These are phyloP conservation scores for Phytophthora palmivora DNA, from an alignment of 352 stramenopile genomes.

Conservation along the genomic window DNA sequence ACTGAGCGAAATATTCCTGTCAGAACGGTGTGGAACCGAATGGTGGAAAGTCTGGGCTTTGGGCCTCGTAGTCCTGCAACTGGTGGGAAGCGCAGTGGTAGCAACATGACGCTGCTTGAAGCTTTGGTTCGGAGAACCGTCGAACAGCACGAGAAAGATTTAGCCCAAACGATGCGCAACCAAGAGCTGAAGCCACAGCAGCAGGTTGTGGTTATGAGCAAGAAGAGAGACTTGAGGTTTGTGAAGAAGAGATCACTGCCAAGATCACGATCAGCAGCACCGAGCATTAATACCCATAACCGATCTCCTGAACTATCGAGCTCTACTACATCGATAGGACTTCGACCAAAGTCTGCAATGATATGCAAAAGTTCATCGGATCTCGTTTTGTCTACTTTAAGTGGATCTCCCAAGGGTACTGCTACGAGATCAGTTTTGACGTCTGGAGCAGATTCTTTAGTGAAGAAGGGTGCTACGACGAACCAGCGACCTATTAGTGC, in stretches of 20 bases:
- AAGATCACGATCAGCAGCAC: conserved; percentile 15
- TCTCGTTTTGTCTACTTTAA: conserved; percentile 27
- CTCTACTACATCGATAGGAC: not conserved
- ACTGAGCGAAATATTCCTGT: conserved; percentile 24
- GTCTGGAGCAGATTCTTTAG: not conserved
- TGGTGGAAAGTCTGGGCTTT: conserved; percentile 29
- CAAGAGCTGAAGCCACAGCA: conserved; percentile 36
- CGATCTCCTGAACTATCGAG: conserved; percentile 5
- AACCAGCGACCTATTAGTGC: conserved; percentile 46
- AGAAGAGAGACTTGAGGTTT: conserved; percentile 43
- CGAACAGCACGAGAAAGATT: conserved; percentile 32
- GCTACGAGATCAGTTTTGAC: not conserved
- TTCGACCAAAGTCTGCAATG: conserved; percentile 56
- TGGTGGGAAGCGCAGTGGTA: conserved; percentile 17
- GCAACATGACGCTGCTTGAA: conserved; percentile 24
- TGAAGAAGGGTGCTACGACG: conserved; percentile 4
- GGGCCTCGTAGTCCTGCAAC: conserved; percentile 18
- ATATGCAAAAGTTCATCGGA: conserved; percentile 54
- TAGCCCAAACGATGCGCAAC: conserved; percentile 20
- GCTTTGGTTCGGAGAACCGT: conserved; percentile 15
- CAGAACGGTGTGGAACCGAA: conserved; percentile 25
- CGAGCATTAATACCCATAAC: conserved; percentile 24
- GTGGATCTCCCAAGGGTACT: not conserved
- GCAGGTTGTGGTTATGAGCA: conserved; percentile 50
- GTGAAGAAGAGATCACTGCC: conserved; percentile 38